Evolutionary conservation across 108 stramenopile species (phyloP).

Genomic region (Cyclotella baltica): DNA sequence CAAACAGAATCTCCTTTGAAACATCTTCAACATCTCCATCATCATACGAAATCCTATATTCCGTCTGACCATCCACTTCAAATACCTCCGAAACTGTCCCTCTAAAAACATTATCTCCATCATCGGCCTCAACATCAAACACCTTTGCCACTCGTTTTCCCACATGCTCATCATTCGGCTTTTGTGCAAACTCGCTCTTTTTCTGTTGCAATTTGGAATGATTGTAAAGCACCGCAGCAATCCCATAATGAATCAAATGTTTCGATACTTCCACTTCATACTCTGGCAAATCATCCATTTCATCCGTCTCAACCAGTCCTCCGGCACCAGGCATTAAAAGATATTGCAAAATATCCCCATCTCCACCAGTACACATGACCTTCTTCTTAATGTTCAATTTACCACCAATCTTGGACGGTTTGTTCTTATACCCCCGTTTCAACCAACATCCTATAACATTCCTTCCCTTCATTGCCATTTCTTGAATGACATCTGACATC

Average conservation of each 20-base stretch:
- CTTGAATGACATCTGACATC: slow-evolving; percentile 58
- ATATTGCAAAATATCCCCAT: slow-evolving; percentile 56
- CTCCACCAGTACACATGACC: slow-evolving; percentile 70
- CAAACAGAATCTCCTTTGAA: slow-evolving; percentile 47
- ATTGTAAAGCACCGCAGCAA: slow-evolving; percentile 36
- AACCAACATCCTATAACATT: slow-evolving; percentile 58
- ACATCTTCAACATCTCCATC: slow-evolving; percentile 77
- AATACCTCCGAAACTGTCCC: slow-evolving; percentile 50
- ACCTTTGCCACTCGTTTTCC: slow-evolving; percentile 68
- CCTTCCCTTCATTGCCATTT: slow-evolving; percentile 57
- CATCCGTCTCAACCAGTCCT: slow-evolving; percentile 39
- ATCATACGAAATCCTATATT: slow-evolving; percentile 67
- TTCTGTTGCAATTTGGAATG: slow-evolving; percentile 21
- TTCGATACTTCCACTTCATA: slow-evolving; percentile 43
- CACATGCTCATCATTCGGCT: slow-evolving; percentile 22
- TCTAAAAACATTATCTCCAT: slow-evolving; percentile 62
- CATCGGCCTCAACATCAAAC: slow-evolving; percentile 49
- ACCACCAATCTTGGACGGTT: slow-evolving; percentile 10
- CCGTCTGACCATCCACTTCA: slow-evolving; percentile 22
- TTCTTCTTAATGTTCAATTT: slow-evolving; percentile 32
- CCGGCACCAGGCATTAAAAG: slow-evolving; percentile 43
- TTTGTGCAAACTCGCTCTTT: slow-evolving; percentile 30
- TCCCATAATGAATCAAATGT: slow-evolving; percentile 66
- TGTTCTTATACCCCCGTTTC: slow-evolving; percentile 29
- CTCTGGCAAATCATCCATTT: neutral